A percentile compares a stretch with the other conserved stretches of the same genome.
These are phyloP conservation scores for Lepiota brunneoincarnata DNA, from an alignment of 768 basidiomycete species.

Conservation along the genomic window DNA sequence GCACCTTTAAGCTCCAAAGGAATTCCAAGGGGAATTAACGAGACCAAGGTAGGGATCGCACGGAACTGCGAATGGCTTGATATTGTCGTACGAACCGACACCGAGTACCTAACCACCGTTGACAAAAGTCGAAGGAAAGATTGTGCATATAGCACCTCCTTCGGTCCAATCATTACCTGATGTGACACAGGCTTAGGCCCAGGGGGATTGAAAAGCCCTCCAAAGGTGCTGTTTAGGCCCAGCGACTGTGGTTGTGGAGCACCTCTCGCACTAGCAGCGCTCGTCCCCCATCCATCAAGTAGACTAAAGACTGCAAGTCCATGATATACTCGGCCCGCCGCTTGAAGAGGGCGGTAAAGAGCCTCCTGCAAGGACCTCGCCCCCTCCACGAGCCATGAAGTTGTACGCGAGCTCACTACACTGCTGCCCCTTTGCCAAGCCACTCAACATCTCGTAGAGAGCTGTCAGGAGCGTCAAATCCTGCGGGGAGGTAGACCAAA, in stretches of 20 bases:
- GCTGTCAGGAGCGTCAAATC: conserved; percentile 75
- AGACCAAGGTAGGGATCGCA: conserved; percentile 76
- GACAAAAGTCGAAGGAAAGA: conserved; percentile 80
- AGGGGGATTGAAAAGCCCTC: conserved; percentile 29
- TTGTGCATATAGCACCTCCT: conserved; percentile 76
- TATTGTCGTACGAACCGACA: conserved; percentile 76
- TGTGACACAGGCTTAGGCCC: conserved; percentile 41
- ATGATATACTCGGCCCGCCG: conserved; percentile 64
- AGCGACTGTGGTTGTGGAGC: conserved; percentile 43
- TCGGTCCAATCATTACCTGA: conserved; percentile 53
- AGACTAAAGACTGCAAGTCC: conserved; percentile 74
- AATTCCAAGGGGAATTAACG: conserved; percentile 75
- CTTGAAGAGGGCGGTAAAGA: conserved; percentile 48
- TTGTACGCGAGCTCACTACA: conserved; percentile 88
- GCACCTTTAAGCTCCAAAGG: conserved; percentile 90
- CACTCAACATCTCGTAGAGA: conserved; percentile 85
- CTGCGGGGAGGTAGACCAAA: conserved; percentile 77
- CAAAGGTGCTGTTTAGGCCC: conserved; percentile 24
- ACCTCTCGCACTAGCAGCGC: conserved; percentile 44
- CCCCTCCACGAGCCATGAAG: conserved; percentile 77
- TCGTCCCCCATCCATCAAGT: conserved; percentile 70
- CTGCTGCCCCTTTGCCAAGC: conserved; percentile 79
- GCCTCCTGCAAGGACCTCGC: conserved; percentile 64
- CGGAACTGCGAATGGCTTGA: conserved; percentile 76
- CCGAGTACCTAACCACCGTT: conserved; percentile 71